These are phyloP conservation scores for Dianthus caryophyllus DNA, from an alignment of 148 eudicot species.

Conservation along the genomic window DNA sequence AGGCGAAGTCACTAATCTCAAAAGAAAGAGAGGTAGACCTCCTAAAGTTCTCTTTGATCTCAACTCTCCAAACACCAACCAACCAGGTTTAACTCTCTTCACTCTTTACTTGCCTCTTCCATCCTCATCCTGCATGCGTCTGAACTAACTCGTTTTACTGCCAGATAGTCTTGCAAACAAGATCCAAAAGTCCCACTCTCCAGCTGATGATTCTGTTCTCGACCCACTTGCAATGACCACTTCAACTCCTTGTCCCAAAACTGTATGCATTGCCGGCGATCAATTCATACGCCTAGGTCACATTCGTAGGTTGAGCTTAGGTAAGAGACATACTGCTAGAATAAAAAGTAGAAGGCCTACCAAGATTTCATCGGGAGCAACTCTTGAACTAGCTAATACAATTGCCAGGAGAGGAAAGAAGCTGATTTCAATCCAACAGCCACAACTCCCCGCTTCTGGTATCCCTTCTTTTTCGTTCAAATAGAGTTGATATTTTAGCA, in stretches of 20 bases:
- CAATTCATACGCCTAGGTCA: conserved; percentile 21
- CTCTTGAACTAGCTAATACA: conserved; percentile 22
- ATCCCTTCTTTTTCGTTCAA: conserved; percentile 4
- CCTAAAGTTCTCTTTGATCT: conserved; percentile 27
- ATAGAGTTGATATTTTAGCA: not conserved
- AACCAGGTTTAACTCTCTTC: conserved; percentile 36
- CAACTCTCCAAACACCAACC: conserved; percentile 25
- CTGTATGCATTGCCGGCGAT: conserved; percentile 9
- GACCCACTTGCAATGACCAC: conserved; percentile 17
- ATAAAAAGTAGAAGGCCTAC: conserved; percentile 13
- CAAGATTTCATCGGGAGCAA: conserved; percentile 21
- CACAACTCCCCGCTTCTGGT: conserved; percentile 35
- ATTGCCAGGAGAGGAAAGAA: conserved; percentile 21
- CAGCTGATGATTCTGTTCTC: conserved; percentile 21
- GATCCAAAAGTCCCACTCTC: conserved; percentile 14
- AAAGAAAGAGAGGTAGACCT: conserved; percentile 68
- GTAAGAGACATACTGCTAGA: conserved; percentile 16
- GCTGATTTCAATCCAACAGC: conserved; percentile 20
- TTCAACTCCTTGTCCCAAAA: conserved; percentile 15
- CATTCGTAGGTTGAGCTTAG: conserved; percentile 11
- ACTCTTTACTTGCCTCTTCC: too few relatives aligned
- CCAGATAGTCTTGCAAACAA: conserved; percentile 6
- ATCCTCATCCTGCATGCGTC: not conserved
- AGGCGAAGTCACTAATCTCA: conserved; percentile 28
- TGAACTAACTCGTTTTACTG: conserved; percentile 4